Evolutionary conservation across 495 filamentous ascomycete genomes (phyloP), one percentile per base, ranked within the genome.

Genomic region (Penicillium bialowiezense): DNA sequence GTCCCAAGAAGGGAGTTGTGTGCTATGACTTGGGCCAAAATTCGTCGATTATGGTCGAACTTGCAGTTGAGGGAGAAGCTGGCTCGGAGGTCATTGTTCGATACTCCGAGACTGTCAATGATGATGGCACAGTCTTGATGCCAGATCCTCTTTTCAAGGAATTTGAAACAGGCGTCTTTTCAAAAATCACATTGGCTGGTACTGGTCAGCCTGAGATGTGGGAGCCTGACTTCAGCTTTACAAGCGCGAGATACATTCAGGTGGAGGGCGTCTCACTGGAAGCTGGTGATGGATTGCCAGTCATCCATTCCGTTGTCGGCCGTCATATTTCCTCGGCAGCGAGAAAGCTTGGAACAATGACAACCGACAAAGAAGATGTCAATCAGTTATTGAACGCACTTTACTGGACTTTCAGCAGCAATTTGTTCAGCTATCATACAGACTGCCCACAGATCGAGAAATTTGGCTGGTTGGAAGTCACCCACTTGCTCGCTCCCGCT

Each of bases 361-460:
- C 55, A 39, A 65, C 62, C 2, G 62, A 65, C 17, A 65, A 62
- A 28, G 49, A 55, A 14, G 62, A 65, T 24, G 51, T 56, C 13
- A 65, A 65, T 18, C 34, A 51, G 2, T 42, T 65, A 7, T 45
- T 65, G 6, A 65, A 58, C 14, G 62, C 62, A 23, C 47, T 51
- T 12, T 59, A 56, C 36, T 65, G 62, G 62, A 50, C 53, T 0
- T 65, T 65, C 40, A 46, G 35, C 24, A 59, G 55, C n/a, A 65
- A 65, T 37, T 37, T 65, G 8, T 65, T 65, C 47, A 65, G 62
- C 33, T 65, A 65, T 38, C 62, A 65, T 38, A 65, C 62, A 14
- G 62, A 65, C 40, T 65, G 62, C 36, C 62, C 62, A 9, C 62
- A 65, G 44, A 65, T 65, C 26, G 62, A 65, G 48, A 65, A 65